These are phyloP conservation scores for Physcomitrellopsis africana DNA, from an alignment of 225 moss, liverwort and hornwort species.

Conservation along the genomic window DNA sequence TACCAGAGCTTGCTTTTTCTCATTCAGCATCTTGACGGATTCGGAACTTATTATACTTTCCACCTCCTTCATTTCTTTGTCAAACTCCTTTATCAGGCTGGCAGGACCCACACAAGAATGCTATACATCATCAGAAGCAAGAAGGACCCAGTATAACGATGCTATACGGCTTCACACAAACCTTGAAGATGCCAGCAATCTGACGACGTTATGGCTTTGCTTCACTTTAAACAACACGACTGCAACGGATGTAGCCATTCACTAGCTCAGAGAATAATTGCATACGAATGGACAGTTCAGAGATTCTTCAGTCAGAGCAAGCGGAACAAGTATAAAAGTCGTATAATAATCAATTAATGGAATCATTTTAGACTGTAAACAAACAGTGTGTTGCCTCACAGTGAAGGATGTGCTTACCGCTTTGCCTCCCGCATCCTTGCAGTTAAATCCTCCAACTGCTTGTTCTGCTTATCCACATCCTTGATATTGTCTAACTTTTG, in stretches of 20 bases:
- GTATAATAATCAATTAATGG: no score
- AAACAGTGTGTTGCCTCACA: background rate
- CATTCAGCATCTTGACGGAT: slow-evolving; percentile 61
- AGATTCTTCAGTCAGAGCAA: background rate
- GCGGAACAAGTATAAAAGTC: background rate
- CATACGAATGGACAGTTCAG: no score
- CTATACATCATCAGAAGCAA: background rate
- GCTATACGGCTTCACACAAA: background rate
- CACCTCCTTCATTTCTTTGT: slow-evolving; percentile 67
- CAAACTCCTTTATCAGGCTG: slow-evolving; percentile 79
- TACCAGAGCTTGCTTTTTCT: slow-evolving; percentile 72
- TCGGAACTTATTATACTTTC: slow-evolving; percentile 52
- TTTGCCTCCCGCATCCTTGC: slow-evolving; percentile 78
- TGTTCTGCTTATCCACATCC: slow-evolving; percentile 63
- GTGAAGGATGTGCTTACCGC: slow-evolving; percentile 34
- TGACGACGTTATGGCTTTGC: no score
- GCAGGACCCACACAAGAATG: background rate
- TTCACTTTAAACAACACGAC: no score
- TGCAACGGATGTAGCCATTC: no score
- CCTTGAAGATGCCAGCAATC: no score
- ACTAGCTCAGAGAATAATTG: background rate
- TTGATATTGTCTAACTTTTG: slow-evolving; percentile 69
- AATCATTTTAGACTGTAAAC: background rate
- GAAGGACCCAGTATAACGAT: background rate
- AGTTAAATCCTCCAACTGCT: slow-evolving; percentile 81